Base-by-base conservation (phyloP, 2,329 filamentous ascomycete species). In the Cladosporium sp. region DNA sequence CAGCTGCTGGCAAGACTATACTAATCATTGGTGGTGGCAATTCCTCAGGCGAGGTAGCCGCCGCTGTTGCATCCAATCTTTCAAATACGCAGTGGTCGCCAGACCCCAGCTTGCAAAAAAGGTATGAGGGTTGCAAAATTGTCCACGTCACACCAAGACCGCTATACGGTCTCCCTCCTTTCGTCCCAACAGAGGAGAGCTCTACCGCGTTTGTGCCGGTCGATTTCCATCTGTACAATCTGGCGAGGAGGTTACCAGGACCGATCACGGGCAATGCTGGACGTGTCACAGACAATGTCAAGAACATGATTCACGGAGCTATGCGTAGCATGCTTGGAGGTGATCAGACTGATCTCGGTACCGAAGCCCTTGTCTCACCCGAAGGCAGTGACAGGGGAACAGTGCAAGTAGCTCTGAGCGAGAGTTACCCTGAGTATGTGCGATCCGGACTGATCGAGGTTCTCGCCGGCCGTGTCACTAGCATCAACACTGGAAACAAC, bases 11-110 rank as follows among this genome's bases (percentile, higher is more conserved):
- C 1, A 82, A 83, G 17, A 89, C 86, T 67, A 84, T 94, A 15
- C 78, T 91, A 1, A 78, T 95, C 0, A 83, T 92, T 1, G 90
- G 90, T 0, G 90, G 89, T 0, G 89, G 92, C 66, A 92, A 94
- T 82, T 93, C 89, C 2, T 90, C 89, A 0, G 83, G 89, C 5
- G 90, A 95, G 75, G 87, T 88, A 51, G 87, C 89, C 0, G 86
- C 84, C 9, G 85, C 86, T 1, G 83, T 92, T 51, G 89, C 88
- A 11, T 79, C 84, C 4, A 85, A 92, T 62, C 72, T 93, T 1
- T 92, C 89, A 0, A 85, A 85, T 5, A 81, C 82, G 2, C 72
- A 74, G 12, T 77, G 88, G 69, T 81, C 83, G 0, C 82, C 85
- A 0, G 66, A 64, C 5, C 63, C 62, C 11, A 54, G 52, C 2